These are phyloP conservation scores for Porpolomopsis calyptriformis DNA, from an alignment of 768 basidiomycete genomes.

Conservation along the genomic window DNA sequence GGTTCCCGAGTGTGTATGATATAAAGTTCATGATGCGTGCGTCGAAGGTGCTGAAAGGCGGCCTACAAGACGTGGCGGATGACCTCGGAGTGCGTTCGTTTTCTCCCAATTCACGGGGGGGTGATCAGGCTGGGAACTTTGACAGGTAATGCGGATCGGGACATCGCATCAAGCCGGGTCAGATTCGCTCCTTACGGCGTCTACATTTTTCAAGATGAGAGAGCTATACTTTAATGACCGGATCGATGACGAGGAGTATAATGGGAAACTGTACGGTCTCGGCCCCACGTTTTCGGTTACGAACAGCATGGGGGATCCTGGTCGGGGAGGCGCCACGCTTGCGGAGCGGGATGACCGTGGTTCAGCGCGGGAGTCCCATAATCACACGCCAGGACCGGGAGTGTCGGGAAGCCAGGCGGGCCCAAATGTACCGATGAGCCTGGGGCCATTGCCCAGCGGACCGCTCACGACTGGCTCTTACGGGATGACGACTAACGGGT, in stretches of 20 bases:
- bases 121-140: not conserved
- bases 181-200: constrained; percentile 88
- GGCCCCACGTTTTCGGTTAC: constrained; percentile 64
- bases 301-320: constrained; percentile 57
- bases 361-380: constrained; percentile 40
- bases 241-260: constrained; percentile 77
- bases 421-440: constrained; percentile 38
- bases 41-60: constrained; percentile 78
- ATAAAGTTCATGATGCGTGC: constrained; percentile 94
- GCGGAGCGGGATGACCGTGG: constrained; percentile 69
- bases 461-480: constrained; percentile 42
- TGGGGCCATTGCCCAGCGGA: constrained; percentile 31
- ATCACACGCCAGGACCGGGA: constrained; percentile 43
- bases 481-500: constrained; percentile 50
- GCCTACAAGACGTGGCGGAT: constrained; percentile 90
- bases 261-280: constrained; percentile 74
- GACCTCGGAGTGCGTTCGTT: constrained; percentile 70
- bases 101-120: no score
- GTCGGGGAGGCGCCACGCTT: constrained; percentile 67
- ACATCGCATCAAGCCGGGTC: constrained; percentile 93
- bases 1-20: constrained; percentile 97
- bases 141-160: constrained; percentile 8
- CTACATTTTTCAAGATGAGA: constrained; percentile 94
- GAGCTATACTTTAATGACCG: constrained; percentile 83
- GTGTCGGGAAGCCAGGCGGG: constrained; percentile 25